Percentiles rank a stretch among this genome's conserved stretches.
Conservation (phyloP, 1,284 basidiomycete species). For the Naganishia cerealis region DNA sequence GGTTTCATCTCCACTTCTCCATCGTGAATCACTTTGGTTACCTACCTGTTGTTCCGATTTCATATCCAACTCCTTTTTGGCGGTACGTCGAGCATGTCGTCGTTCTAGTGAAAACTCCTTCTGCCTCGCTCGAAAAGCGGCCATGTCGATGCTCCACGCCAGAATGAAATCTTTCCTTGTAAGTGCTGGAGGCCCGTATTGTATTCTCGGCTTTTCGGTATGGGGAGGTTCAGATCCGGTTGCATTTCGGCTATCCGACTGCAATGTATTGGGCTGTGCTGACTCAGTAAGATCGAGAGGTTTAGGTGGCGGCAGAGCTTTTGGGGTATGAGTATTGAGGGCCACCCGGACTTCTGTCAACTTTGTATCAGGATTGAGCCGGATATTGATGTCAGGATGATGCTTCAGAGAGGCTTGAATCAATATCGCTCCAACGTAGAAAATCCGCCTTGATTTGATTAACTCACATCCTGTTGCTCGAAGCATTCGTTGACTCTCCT, state of each 20-base stretch:
- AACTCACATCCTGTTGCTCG: conserved; percentile 30
- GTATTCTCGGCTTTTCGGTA: conserved; percentile 7
- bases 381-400: conserved; percentile 21
- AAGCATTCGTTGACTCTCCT: conserved; percentile 11
- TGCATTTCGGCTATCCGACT: neutral
- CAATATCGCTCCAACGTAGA: neutral
- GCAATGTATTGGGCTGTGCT: neutral
- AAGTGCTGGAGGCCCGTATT: conserved; percentile 21
- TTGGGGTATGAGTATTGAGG: conserved; percentile 29
- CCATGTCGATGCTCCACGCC: conserved; percentile 28
- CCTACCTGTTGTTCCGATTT: neutral
- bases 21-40: neutral
- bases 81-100: conserved; percentile 3
- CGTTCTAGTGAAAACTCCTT: conserved; percentile 7
- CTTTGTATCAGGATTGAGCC: conserved; percentile 19
- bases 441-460: neutral
- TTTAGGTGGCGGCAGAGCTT: conserved; percentile 1
- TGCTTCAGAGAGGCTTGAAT: conserved; percentile 9
- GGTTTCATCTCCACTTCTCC: neutral
- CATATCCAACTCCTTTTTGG: neutral
- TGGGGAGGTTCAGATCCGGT: neutral
- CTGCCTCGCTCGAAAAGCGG: conserved; percentile 17
- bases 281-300: neutral
- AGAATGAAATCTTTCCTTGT: conserved; percentile 34
- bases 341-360: conserved; percentile 25